phyloP scores from a whole-genome alignment of 2,329 filamentous ascomycete species.

The Biscogniauxia sp. region DNA sequence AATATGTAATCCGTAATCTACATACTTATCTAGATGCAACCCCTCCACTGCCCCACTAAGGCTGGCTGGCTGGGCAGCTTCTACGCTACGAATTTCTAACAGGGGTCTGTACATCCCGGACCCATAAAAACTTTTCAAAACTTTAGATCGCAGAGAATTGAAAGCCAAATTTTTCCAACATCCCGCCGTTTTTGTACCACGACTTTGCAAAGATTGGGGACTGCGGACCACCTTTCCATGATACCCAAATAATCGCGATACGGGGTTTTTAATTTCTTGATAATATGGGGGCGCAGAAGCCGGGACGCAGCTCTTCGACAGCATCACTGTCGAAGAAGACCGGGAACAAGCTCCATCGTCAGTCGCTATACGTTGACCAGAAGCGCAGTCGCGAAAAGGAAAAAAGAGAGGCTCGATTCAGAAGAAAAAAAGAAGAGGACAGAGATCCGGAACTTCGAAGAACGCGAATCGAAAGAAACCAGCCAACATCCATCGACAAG shows the following conservation, averaged over 20 bases:
- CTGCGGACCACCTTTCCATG: not conserved
- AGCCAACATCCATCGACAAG: slow-evolving; percentile 77
- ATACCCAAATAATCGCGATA: not conserved
- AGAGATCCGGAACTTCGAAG: slow-evolving; percentile 75
- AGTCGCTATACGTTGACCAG: slow-evolving; percentile 73
- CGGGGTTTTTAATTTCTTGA: not conserved
- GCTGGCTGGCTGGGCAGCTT: too few relatives aligned
- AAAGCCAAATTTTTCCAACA: not conserved
- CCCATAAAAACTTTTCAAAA: not conserved
- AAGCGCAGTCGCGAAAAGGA: slow-evolving; percentile 74
- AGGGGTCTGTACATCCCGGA: not conserved
- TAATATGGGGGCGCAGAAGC: not conserved
- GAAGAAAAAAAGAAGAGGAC: slow-evolving; percentile 79
- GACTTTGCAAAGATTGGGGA: not conserved
- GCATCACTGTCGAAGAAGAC: slow-evolving; percentile 32
- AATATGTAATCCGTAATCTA: too few relatives aligned
- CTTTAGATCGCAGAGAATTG: not conserved
- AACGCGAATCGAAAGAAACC: slow-evolving; percentile 72
- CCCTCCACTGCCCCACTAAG: not conserved
- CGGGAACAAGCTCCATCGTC: slow-evolving; percentile 76
- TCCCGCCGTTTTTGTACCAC: not conserved
- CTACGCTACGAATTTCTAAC: not conserved
- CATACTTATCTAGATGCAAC: too few relatives aligned
- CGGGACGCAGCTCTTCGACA: not conserved
- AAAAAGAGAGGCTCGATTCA: slow-evolving; percentile 73